phyloP scores from a whole-genome alignment of 441 rosid species.

The Euphorbia celastroides region DNA sequence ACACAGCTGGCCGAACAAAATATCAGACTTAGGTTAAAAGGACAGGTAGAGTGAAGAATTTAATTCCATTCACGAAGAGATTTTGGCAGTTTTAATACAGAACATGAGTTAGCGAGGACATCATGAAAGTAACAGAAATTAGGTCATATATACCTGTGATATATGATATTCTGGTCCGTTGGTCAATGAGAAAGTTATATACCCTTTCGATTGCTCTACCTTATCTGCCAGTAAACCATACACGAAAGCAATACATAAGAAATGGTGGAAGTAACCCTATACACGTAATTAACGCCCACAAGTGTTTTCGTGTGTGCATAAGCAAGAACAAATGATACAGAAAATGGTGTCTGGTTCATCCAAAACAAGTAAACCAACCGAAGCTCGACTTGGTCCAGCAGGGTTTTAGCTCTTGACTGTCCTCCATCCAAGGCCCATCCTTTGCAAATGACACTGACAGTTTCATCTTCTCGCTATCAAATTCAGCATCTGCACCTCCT shows the following conservation, averaged over 20 bases:
- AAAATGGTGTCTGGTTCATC: neutral
- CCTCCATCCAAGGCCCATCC: no score
- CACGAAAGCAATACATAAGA: conserved; percentile 14
- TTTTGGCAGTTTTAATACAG: neutral
- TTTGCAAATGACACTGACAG: conserved; percentile 43
- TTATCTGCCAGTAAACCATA: conserved; percentile 38
- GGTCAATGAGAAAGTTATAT: conserved; percentile 82
- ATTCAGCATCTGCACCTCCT: conserved; percentile 43
- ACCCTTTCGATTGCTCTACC: conserved; percentile 54
- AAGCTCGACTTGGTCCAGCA: conserved; percentile 62
- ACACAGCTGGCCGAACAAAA: neutral
- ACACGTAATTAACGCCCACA: neutral
- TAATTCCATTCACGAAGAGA: no score
- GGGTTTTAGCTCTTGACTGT: conserved; percentile 45
- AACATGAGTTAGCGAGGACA: neutral
- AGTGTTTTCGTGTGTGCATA: neutral
- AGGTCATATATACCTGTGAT: conserved; percentile 60
- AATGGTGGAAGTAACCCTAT: conserved; percentile 14
- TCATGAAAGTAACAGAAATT: neutral
- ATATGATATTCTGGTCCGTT: no score
- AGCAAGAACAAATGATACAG: neutral
- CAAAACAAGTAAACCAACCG: conserved; percentile 34
- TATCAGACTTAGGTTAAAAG: no score
- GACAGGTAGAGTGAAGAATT: neutral
- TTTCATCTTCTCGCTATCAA: conserved; percentile 49